Percentiles rank a stretch among this genome's conserved stretches.
Conservation (phyloP, 164 flowering plant species). For the Aristolochia californica region DNA sequence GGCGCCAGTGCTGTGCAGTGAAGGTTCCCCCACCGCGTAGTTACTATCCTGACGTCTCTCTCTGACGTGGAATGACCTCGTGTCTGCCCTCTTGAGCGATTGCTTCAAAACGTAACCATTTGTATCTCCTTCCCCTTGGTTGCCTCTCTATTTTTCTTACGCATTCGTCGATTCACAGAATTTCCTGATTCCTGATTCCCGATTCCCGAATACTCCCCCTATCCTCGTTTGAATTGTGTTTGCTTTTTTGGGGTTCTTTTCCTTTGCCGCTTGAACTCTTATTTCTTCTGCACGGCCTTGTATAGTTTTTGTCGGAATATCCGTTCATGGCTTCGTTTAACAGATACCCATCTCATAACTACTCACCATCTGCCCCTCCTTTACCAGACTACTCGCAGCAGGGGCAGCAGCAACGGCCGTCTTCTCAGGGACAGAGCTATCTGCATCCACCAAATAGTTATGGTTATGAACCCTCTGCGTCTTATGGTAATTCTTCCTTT, state of each 20-base stretch:
- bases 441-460: not conserved
- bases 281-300: not conserved
- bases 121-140: no score
- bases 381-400: constrained; percentile 19
- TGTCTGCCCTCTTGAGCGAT: no score
- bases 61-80: no score
- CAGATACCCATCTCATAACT: constrained; percentile 11
- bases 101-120: no score
- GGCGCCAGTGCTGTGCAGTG: no score
- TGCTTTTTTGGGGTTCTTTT: not conserved
- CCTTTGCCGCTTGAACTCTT: not conserved
- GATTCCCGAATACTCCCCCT: no score
- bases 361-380: constrained; percentile 35
- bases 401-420: constrained; percentile 3
- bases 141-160: no score
- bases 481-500: constrained; percentile 14
- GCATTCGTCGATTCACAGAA: no score
- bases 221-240: no score
- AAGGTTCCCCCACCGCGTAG: no score
- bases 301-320: not conserved
- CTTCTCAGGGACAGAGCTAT: not conserved
- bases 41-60: no score
- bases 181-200: no score
- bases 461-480: constrained; percentile 5
- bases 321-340: constrained; percentile 19